A percentile compares a stretch with the other conserved stretches of the same genome.
Evolutionary conservation across 1,284 basidiomycete genomes (phyloP).

Genomic region (Exobasidium rhododendri): DNA sequence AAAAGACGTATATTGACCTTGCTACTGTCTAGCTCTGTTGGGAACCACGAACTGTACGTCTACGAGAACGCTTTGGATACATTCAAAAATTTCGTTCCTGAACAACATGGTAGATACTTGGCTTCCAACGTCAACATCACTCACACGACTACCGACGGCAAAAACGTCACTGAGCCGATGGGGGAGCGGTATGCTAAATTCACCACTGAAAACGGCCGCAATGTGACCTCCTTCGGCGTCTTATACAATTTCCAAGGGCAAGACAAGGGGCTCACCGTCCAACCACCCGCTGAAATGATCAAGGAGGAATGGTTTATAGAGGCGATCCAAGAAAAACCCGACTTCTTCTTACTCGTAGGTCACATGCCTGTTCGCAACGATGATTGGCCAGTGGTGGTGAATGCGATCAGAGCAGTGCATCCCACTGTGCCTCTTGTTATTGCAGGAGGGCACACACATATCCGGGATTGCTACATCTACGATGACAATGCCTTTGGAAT

Average conservation of each 20-base stretch:
- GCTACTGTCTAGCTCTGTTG: constrained; percentile 79
- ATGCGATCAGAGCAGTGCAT: constrained; percentile 43
- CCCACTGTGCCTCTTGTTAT: constrained; percentile 45
- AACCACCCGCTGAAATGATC: constrained; percentile 43
- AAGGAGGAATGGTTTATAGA: constrained; percentile 48
- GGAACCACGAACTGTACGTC: constrained; percentile 83
- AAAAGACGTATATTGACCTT: too few species aligned
- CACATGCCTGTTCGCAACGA: constrained; percentile 51
- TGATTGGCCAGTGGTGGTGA: constrained; percentile 41
- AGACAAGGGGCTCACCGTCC: constrained; percentile 36
- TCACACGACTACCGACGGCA: constrained; percentile 20
- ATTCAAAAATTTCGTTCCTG: constrained; percentile 72
- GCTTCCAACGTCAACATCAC: constrained; percentile 44
- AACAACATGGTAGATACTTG: constrained; percentile 53
- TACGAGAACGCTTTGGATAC: constrained; percentile 74
- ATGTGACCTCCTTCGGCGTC: constrained; percentile 48
- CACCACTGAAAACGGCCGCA: constrained; percentile 34
- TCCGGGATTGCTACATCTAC: constrained; percentile 47
- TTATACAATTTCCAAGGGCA: constrained; percentile 47
- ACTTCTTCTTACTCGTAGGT: constrained; percentile 48
- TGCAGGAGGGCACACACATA: constrained; percentile 50
- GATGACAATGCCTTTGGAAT: constrained; percentile 44
- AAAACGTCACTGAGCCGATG: constrained; percentile 32
- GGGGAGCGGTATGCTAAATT: constrained; percentile 39
- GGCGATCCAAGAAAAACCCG: constrained; percentile 35